phyloP scores from a whole-genome alignment of 202 grass and related monocot genomes.

The Panicum virgatum region DNA sequence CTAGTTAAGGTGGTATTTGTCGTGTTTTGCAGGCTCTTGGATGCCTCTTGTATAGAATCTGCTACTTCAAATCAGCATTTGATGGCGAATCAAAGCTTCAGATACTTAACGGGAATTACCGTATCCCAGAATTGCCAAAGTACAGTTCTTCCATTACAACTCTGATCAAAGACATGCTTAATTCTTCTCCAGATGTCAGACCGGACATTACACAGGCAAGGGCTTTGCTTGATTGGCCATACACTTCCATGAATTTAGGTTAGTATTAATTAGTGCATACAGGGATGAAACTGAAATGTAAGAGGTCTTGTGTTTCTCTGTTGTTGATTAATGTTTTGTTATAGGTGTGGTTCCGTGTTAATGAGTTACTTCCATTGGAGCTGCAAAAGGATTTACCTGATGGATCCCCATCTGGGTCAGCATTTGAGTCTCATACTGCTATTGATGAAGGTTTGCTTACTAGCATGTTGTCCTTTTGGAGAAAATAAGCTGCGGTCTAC shows the following conservation, averaged over 20 bases:
- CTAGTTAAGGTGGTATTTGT: slow-evolving; percentile 39
- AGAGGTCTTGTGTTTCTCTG: slow-evolving; percentile 31
- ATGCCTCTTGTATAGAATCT: slow-evolving; percentile 92
- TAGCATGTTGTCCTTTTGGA: background rate
- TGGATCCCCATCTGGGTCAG: slow-evolving; percentile 75
- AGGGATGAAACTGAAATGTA: slow-evolving; percentile 33
- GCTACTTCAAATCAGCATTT: slow-evolving; percentile 95
- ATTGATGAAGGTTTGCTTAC: slow-evolving; percentile 64
- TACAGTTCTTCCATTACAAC: slow-evolving; percentile 63
- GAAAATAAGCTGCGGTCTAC: slow-evolving; percentile 13
- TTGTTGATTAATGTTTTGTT: slow-evolving; percentile 37
- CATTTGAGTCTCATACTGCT: slow-evolving; percentile 42
- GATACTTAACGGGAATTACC: slow-evolving; percentile 92
- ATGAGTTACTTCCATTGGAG: slow-evolving; percentile 85
- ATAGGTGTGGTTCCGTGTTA: slow-evolving; percentile 92
- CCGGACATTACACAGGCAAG: slow-evolving; percentile 99
- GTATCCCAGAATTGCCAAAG: slow-evolving; percentile 77
- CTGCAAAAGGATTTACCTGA: slow-evolving; percentile 86
- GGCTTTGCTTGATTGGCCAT: slow-evolving; percentile 86
- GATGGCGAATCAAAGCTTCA: slow-evolving; percentile 99
- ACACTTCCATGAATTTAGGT: slow-evolving; percentile 82
- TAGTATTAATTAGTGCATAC: slow-evolving; percentile 56
- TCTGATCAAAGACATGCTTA: slow-evolving; percentile 90
- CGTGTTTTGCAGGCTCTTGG: slow-evolving; percentile 81
- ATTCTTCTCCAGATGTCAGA: slow-evolving; percentile 75